Evolutionary conservation across 2,329 filamentous ascomycete species (phyloP), one percentile per base, ranked within the genome.

Genomic region (Ceratocystis papillata): DNA sequence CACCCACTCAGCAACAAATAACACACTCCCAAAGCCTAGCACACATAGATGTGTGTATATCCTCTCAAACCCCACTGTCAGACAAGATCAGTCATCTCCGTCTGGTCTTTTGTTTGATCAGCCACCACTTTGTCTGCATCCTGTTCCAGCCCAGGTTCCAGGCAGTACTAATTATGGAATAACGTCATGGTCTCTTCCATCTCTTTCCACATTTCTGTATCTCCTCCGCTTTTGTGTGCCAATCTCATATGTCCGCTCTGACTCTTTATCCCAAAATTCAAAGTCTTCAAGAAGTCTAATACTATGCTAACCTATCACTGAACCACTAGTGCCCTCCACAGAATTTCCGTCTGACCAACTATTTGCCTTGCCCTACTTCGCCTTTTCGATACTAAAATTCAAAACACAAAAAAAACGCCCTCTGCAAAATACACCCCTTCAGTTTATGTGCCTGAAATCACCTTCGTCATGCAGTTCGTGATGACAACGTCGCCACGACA

Each of bases 401-500:
- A 20, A 33, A 33, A 60, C 1, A 1, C 41, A 20, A 37, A 37
- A 33, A 30, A 33, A 41, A 60, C 28, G 17, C 22, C 33, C 25
- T 12, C 10, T 8, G 5, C 28, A n/a, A 60, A 60, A 33, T 5
- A 60, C 25, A n/a, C 25, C 55, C 55, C 22, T 15, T 55, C 50
- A 25, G 25, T 57, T 28, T 57, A 53, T 53, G 57, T 60, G 57
- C 53, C 25, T 30, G 22, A 33, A 12, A 57, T 30, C 7, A 12
- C 17, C 22, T 6, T 30, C 22, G 45, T 20, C 46, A 67, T 67
- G 62, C 61, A 67, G 45, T 64, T 33, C 37, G 22, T 62, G 41
- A 67, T 67, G 65, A 61, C 65, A 62, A 67, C 65, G 45, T 64
- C 62, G 53, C 55, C 62, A 46, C 65, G 45, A 50, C 62, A 55